These are phyloP conservation scores for Neostapfia colusana DNA, from an alignment of 176 grass and related monocot species.

Conservation along the genomic window DNA sequence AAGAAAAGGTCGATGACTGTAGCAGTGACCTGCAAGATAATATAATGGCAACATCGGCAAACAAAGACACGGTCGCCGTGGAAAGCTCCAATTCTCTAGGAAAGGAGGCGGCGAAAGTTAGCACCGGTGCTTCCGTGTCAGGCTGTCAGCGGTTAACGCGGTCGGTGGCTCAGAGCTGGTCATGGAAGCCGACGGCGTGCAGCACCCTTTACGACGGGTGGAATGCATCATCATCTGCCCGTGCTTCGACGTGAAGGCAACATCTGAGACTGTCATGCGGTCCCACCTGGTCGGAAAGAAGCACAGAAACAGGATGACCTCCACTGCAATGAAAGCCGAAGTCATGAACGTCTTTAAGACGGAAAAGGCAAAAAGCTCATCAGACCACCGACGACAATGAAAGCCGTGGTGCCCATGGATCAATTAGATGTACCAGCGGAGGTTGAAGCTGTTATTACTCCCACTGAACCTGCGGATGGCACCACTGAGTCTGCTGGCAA, in stretches of 20 bases:
- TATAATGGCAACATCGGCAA: neutral
- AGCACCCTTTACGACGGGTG: neutral
- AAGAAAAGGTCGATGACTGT: neutral
- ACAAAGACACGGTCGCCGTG: neutral
- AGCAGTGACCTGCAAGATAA: neutral
- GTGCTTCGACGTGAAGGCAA: neutral
- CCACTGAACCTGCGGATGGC: neutral
- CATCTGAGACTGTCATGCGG: conserved; percentile 14
- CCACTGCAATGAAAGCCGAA: neutral
- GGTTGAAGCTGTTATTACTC: neutral
- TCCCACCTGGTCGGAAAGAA: conserved; percentile 18
- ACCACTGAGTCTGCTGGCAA: neutral
- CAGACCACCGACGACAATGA: no score
- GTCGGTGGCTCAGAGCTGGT: neutral
- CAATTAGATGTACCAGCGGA: neutral
- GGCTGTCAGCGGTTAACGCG: no score
- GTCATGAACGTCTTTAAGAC: neutral
- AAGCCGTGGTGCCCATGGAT: neutral
- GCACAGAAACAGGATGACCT: conserved; percentile 20
- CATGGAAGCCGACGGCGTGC: neutral
- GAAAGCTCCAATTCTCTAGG: neutral
- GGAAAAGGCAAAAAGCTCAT: no score
- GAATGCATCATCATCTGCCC: conserved; percentile 5
- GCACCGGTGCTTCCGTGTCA: neutral
- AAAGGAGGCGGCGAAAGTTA: neutral